phyloP scores from a whole-genome alignment of 441 rosid genomes.

The Cnidoscolus chayamansa region DNA sequence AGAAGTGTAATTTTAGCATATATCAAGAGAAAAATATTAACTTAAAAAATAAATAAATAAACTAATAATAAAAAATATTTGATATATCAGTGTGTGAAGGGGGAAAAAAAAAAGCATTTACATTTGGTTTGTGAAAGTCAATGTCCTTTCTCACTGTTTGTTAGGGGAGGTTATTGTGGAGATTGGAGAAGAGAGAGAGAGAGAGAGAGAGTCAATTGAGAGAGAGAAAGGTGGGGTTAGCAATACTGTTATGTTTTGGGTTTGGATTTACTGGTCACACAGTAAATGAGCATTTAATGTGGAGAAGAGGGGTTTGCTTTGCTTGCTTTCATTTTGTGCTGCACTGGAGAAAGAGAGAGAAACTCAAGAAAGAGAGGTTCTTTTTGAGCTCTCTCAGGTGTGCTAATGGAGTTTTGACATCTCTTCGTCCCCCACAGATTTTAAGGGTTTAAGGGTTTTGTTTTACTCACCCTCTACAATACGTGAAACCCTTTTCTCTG shows the following conservation, averaged over 20 bases:
- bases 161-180: slow-evolving; percentile 25
- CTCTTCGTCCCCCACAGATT: background rate
- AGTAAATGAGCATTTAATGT: slow-evolving; percentile 31
- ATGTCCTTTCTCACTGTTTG: slow-evolving; percentile 52
- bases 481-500: slow-evolving; percentile 21
- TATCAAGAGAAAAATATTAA: slow-evolving; percentile 1
- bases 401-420: slow-evolving; percentile 28
- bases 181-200: slow-evolving; percentile 24
- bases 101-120: slow-evolving; percentile 11
- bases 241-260: slow-evolving; percentile 25
- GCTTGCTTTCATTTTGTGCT: slow-evolving; percentile 23
- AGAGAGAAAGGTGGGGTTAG: slow-evolving; percentile 26
- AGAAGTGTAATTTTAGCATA: background rate
- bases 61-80: background rate
- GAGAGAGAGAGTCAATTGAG: slow-evolving; percentile 18
- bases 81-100: background rate
- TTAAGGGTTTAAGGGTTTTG: slow-evolving; percentile 19
- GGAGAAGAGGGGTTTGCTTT: slow-evolving; percentile 27
- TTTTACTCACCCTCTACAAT: slow-evolving; percentile 4
- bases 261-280: slow-evolving; percentile 31
- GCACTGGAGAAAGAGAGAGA: slow-evolving; percentile 27
- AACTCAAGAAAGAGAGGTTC: slow-evolving; percentile 19
- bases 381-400: slow-evolving; percentile 28
- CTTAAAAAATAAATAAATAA: background rate
- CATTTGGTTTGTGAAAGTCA: slow-evolving; percentile 54